Evolutionary conservation across 108 stramenopile genomes (phyloP).

Genomic region (Nitzschia sp.): DNA sequence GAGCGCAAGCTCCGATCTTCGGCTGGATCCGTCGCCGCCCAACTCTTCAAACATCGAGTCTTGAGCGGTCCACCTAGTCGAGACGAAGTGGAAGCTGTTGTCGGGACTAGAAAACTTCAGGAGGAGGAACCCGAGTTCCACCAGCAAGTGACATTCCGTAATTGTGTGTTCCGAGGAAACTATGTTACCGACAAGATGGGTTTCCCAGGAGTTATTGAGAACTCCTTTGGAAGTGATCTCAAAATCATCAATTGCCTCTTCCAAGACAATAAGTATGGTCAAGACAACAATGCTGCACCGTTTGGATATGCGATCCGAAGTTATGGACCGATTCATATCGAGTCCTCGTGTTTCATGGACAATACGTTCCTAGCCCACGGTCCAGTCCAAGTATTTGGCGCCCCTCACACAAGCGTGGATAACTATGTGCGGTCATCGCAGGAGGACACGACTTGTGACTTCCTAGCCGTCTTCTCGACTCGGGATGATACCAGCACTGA

Average conservation of each 20-base stretch:
- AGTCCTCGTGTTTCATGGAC: conserved; percentile 31
- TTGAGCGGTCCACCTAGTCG: not conserved
- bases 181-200: not conserved
- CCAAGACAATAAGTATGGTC: conserved; percentile 24
- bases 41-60: conserved; percentile 2
- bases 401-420: not conserved
- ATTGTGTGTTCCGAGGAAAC: conserved; percentile 34
- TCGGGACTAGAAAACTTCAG: not conserved
- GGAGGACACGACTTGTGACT: conserved; percentile 15
- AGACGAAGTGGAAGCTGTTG: not conserved
- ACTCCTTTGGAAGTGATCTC: conserved; percentile 27
- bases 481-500: conserved; percentile 14
- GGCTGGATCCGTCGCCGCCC: not conserved
- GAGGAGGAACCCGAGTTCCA: not conserved
- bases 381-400: conserved; percentile 22
- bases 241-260: conserved; percentile 27
- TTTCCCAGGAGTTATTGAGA: conserved; percentile 34
- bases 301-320: conserved; percentile 35
- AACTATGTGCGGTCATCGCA: conserved; percentile 24
- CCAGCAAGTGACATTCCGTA: conserved; percentile 27
- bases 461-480: conserved; percentile 17
- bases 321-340: conserved; percentile 26
- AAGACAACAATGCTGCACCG: conserved; percentile 17
- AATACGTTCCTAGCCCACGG: conserved; percentile 22
- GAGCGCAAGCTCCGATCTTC: not conserved